These are phyloP conservation scores for Colletotrichum destructivum DNA, from an alignment of 2,329 filamentous ascomycete species.

Conservation along the genomic window DNA sequence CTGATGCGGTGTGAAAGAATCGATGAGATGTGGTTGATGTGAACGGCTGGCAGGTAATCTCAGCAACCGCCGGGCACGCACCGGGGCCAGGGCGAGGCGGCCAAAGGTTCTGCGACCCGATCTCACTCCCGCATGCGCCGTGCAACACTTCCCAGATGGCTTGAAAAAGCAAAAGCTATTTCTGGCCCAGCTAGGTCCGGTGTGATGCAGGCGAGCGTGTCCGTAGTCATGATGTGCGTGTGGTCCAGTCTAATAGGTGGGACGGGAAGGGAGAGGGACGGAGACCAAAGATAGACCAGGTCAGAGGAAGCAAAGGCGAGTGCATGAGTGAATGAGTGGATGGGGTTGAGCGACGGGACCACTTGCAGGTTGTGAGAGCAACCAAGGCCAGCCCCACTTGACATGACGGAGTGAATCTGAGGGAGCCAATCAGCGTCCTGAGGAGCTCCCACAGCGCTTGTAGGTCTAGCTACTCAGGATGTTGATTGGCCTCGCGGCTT, in stretches of 20 bases:
- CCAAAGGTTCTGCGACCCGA: slow-evolving; percentile 41
- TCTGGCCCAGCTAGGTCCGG: slow-evolving; percentile 32
- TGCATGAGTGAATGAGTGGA: slow-evolving; percentile 13
- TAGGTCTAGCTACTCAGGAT: slow-evolving; percentile 47
- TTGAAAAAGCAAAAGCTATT: slow-evolving; percentile 37
- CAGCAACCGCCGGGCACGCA: slow-evolving; percentile 38
- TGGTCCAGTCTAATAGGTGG: slow-evolving; percentile 29
- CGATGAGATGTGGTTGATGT: slow-evolving; percentile 11
- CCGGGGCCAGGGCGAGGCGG: slow-evolving; percentile 24
- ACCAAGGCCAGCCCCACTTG: background rate
- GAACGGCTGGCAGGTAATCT: slow-evolving; percentile 39
- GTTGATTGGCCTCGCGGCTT: slow-evolving; percentile 53
- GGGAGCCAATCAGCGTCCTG: slow-evolving; percentile 48
- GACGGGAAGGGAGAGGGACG: slow-evolving; percentile 27
- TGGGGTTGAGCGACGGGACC: slow-evolving; percentile 10
- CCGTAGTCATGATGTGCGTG: slow-evolving; percentile 4
- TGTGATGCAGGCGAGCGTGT: slow-evolving; percentile 7
- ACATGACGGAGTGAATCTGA: slow-evolving; percentile 41
- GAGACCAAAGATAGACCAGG: background rate
- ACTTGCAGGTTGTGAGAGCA: slow-evolving; percentile 19
- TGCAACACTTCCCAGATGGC: slow-evolving; percentile 36
- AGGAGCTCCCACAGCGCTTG: slow-evolving; percentile 46
- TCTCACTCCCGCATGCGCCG: slow-evolving; percentile 41
- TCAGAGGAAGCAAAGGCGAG: slow-evolving; percentile 1
- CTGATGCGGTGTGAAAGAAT: slow-evolving; percentile 3